Base-by-base conservation (phyloP, 805 yeast species). In the Myxozyma lipomycoides region DNA sequence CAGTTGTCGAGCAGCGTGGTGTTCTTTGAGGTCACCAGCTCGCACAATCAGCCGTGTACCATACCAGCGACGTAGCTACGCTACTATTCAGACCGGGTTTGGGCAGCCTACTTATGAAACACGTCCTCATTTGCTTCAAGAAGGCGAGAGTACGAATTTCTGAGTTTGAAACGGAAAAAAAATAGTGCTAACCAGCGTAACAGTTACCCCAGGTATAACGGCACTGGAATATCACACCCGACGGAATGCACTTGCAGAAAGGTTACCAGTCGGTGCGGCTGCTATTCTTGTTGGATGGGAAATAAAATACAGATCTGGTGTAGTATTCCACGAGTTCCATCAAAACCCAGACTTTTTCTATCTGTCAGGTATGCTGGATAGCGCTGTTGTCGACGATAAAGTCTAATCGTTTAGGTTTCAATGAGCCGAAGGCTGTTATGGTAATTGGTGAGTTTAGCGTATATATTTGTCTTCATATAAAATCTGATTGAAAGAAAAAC, bases 101-200 rank as follows among this genome's bases (percentile, higher is more conserved):
- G 98, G 98, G 1, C 98, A 91, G 69, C 93, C 98, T 0, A 71
- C 87, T 12, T 79, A 76, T 62, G 96, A 88, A 62, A 90, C 95
- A 0, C 73, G 96, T 49, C 95, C 95, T 0, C 81, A 82, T 57
- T 65, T 86, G 46, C 72, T 95, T 2, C 74, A 73, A 34, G 73
- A 82, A 0, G 97, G 97, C 4, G 84, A 86, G 59, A 63, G 61
- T 57, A 45, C 38, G 58, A 49, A 21, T 28, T 28, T 28, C 34
- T 15, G 12, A n/a, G 34, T 10, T 10, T 21, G 19, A 35, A 5
- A n/a, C n/a, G 38, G 38, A 15, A 22, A 17, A 1, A 37, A 40
- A 23, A 17, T 12, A 35, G 38, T 35, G n/a, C n/a, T 15, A 35
- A 7, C n/a, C 18, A 6, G 10, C 9, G 7, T 40, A 18, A 41